Conservation (phyloP, 2,329 filamentous ascomycete genomes). For the Talaromyces sp. region DNA sequence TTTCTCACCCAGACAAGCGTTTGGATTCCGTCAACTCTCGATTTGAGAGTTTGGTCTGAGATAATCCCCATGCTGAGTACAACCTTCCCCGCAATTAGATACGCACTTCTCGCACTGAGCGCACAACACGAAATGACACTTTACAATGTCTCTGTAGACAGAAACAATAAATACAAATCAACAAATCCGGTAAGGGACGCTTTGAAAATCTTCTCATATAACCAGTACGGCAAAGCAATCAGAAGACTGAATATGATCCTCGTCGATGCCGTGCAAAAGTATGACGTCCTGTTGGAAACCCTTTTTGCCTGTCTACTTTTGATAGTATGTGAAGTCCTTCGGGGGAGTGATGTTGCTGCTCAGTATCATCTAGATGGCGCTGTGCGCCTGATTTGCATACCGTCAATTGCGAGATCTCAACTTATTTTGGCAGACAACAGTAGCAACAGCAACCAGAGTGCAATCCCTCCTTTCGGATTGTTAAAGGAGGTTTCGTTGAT, state of each 20-base stretch:
- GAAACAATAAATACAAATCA: background rate
- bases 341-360: constrained; percentile 3
- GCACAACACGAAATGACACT: background rate
- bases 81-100: background rate
- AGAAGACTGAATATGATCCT: constrained; percentile 4
- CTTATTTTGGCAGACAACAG: background rate
- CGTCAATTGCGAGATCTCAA: constrained; percentile 1
- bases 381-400: background rate
- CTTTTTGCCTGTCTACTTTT: constrained; percentile 1
- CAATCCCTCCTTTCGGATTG: background rate
- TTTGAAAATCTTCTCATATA: background rate
- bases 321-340: constrained; percentile 1
- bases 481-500: background rate
- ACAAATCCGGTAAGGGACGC: background rate
- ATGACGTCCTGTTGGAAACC: constrained; percentile 3
- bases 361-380: constrained; percentile 6
- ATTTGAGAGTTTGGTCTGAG: background rate
- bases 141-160: background rate
- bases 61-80: background rate
- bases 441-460: background rate
- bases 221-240: background rate
- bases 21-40: background rate
- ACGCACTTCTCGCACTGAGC: constrained; percentile 1
- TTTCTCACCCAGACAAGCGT: background rate
- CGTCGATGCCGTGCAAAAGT: background rate